These are phyloP conservation scores for Penicillium sp. DNA, from an alignment of 2,329 filamentous ascomycete species.

Conservation along the genomic window DNA sequence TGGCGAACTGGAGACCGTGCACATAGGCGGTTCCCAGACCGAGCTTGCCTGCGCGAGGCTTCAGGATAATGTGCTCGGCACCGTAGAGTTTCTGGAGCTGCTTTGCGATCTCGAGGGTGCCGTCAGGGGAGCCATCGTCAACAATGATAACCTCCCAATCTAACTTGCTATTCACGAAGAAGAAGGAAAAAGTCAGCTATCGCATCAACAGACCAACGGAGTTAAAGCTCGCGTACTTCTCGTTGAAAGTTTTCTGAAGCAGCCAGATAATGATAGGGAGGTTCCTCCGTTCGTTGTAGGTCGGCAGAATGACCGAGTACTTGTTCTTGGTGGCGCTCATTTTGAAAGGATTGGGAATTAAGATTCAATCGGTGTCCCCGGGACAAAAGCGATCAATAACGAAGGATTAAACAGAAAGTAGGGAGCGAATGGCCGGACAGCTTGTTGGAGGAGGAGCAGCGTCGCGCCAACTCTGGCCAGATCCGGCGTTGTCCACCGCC, in stretches of 20 bases:
- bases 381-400: slow-evolving; percentile 6
- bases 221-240: slow-evolving; percentile 61
- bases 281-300: slow-evolving; percentile 97
- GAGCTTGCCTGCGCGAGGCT: slow-evolving; percentile 88
- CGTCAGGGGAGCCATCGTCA: slow-evolving; percentile 96
- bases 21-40: slow-evolving; percentile 97
- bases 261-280: slow-evolving; percentile 95
- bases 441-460: slow-evolving; percentile 24
- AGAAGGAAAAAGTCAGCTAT: slow-evolving; percentile 2
- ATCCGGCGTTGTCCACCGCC: slow-evolving; percentile 28
- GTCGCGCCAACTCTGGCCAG: slow-evolving; percentile 29
- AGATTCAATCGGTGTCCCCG: slow-evolving; percentile 10
- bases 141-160: slow-evolving; percentile 98
- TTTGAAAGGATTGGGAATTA: slow-evolving; percentile 13
- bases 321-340: slow-evolving; percentile 61
- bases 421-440: slow-evolving; percentile 25
- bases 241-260: slow-evolving; percentile 85
- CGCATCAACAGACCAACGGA: background rate
- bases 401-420: slow-evolving; percentile 17
- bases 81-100: slow-evolving; percentile 87
- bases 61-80: slow-evolving; percentile 72
- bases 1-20: slow-evolving; percentile 84
- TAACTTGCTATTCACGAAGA: slow-evolving; percentile 64
- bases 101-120: slow-evolving; percentile 84
- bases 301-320: slow-evolving; percentile 96